Evolutionary conservation across 306 rosid species (phyloP).

Genomic region (Crotalaria pallida): DNA sequence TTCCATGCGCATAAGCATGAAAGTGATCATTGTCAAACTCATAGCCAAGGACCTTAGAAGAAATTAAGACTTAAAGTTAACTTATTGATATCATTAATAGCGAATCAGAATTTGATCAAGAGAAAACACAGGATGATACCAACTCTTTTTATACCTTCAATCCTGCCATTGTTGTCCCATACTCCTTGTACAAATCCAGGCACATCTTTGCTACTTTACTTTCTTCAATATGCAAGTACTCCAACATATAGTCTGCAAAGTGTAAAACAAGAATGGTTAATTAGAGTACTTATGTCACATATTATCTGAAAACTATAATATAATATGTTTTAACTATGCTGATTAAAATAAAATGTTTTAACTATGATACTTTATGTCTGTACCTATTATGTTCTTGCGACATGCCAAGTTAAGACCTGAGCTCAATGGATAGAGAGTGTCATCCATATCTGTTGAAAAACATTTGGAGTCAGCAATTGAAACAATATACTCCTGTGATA

Average conservation of each 20-base stretch:
- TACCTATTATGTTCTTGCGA: conserved; percentile 74
- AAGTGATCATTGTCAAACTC: conserved; percentile 73
- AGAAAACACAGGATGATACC: neutral
- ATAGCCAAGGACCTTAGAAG: conserved; percentile 55
- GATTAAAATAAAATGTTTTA: neutral
- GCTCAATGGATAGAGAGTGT: conserved; percentile 82
- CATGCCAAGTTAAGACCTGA: conserved; percentile 67
- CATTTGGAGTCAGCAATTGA: conserved; percentile 9
- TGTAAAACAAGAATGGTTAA: conserved; percentile 24
- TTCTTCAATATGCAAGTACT: conserved; percentile 58
- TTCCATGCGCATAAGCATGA: conserved; percentile 72
- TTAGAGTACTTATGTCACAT: neutral
- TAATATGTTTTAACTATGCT: neutral
- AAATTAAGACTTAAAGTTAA: neutral
- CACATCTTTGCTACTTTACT: conserved; percentile 70
- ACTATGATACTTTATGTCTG: neutral
- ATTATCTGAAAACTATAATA: neutral
- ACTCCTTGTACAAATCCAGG: conserved; percentile 56
- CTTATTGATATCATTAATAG: neutral
- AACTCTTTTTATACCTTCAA: conserved; percentile 44
- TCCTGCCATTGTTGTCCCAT: conserved; percentile 94
- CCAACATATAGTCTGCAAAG: conserved; percentile 64
- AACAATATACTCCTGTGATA: neutral
- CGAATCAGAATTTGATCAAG: neutral
- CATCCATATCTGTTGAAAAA: conserved; percentile 67